Percentiles rank a stretch among this genome's conserved stretches.
Conservation (phyloP, 257 asterid species). For the Solanum chaucha region DNA sequence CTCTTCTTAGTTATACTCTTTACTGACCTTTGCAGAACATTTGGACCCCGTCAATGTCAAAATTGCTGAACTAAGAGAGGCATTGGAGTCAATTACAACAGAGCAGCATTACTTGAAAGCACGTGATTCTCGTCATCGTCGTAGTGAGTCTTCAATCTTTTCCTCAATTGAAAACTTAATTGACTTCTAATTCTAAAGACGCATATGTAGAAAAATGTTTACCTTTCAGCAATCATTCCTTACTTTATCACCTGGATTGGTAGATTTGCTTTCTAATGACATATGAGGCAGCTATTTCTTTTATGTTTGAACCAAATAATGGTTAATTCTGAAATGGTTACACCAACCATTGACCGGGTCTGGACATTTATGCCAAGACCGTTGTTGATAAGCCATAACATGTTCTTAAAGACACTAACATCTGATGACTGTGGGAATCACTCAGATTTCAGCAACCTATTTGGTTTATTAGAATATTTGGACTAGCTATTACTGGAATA, state of each 20-base stretch:
- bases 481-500: neutral
- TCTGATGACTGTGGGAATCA: neutral
- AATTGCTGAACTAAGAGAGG: conserved; percentile 82
- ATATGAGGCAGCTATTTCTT: neutral
- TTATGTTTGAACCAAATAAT: neutral
- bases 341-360: neutral
- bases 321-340: neutral
- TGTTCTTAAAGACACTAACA: neutral
- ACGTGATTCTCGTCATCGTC: conserved; percentile 71
- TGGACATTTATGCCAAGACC: neutral
- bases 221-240: neutral
- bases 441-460: neutral
- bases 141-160: conserved; percentile 37
- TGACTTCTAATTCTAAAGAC: neutral
- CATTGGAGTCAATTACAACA: conserved; percentile 59
- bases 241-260: neutral
- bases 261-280: neutral
- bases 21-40: conserved; percentile 28
- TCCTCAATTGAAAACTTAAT: neutral
- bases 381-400: neutral
- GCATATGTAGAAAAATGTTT: neutral
- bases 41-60: conserved; percentile 81
- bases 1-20: neutral
- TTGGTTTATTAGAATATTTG: neutral
- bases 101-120: conserved; percentile 78